Evolutionary conservation across 2,329 filamentous ascomycete species (phyloP).

Genomic region (Sclerotinia subarctica): DNA sequence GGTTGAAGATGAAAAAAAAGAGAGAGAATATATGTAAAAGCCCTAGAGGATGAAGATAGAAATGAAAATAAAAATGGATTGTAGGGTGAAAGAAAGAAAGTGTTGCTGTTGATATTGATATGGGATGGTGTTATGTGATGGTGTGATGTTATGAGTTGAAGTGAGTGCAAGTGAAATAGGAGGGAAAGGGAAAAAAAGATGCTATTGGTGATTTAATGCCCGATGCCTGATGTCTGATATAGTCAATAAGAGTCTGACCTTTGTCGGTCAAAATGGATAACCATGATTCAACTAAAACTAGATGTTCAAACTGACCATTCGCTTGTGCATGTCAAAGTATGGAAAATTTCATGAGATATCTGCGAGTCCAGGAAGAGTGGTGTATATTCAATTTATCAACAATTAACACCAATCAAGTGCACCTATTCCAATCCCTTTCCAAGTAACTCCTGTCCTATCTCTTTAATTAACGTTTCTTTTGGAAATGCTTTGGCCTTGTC

Average conservation of each 20-base stretch:
- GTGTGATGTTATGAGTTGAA: background rate
- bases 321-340: background rate
- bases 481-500: slow-evolving; percentile 56
- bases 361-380: background rate
- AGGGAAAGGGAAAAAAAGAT: too few relatives aligned
- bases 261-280: too few relatives aligned
- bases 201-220: too few relatives aligned
- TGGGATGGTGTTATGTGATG: background rate
- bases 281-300: background rate
- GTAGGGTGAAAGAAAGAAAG: background rate
- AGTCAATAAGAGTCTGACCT: too few relatives aligned
- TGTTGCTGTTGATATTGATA: too few relatives aligned
- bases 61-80: too few relatives aligned
- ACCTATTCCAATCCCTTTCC: slow-evolving; percentile 33
- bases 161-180: background rate
- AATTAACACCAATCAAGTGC: background rate
- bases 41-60: too few relatives aligned
- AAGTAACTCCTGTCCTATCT: slow-evolving; percentile 46
- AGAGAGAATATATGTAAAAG: too few relatives aligned
- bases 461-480: slow-evolving; percentile 54
- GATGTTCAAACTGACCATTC: background rate
- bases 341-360: too few relatives aligned
- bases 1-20: too few relatives aligned
- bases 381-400: background rate
- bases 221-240: too few relatives aligned